Evolutionary conservation across 2,329 filamentous ascomycete genomes (phyloP).

Genomic region (Colletotrichum noveboracense): DNA sequence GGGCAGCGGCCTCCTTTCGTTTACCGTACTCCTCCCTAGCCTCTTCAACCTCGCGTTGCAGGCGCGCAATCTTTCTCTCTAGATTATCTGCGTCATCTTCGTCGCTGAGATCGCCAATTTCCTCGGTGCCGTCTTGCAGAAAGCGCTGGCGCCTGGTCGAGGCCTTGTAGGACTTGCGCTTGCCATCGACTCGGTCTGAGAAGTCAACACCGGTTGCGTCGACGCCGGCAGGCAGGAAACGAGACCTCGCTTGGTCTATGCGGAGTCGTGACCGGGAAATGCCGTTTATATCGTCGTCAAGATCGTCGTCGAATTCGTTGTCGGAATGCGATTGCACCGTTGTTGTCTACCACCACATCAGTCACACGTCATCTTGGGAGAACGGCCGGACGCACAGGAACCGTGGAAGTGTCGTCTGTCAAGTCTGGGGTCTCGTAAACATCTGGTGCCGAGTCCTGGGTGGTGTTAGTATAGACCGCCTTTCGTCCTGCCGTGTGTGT

Average conservation of each 20-base stretch:
- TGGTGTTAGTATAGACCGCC: conserved; percentile 18
- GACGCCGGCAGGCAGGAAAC: conserved; percentile 77
- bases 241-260: conserved; percentile 78
- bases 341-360: conserved; percentile 51
- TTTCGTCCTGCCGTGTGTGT: not conserved
- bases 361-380: not conserved
- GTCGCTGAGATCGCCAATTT: conserved; percentile 78
- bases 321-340: conserved; percentile 63
- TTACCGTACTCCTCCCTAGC: conserved; percentile 67
- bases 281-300: conserved; percentile 66
- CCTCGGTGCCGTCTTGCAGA: conserved; percentile 66
- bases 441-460: conserved; percentile 86
- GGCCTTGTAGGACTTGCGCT: conserved; percentile 83
- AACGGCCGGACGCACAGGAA: conserved; percentile 68
- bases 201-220: conserved; percentile 84
- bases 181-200: conserved; percentile 84
- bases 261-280: conserved; percentile 81
- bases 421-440: conserved; percentile 96
- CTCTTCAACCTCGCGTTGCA: conserved; percentile 84
- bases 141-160: conserved; percentile 71
- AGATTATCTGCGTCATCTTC: conserved; percentile 74
- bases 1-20: conserved; percentile 51
- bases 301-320: conserved; percentile 66
- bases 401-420: conserved; percentile 86
- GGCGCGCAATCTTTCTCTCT: conserved; percentile 78